phyloP scores from a whole-genome alignment of 2,329 filamentous ascomycete genomes.

The Colletotrichum lentis region DNA sequence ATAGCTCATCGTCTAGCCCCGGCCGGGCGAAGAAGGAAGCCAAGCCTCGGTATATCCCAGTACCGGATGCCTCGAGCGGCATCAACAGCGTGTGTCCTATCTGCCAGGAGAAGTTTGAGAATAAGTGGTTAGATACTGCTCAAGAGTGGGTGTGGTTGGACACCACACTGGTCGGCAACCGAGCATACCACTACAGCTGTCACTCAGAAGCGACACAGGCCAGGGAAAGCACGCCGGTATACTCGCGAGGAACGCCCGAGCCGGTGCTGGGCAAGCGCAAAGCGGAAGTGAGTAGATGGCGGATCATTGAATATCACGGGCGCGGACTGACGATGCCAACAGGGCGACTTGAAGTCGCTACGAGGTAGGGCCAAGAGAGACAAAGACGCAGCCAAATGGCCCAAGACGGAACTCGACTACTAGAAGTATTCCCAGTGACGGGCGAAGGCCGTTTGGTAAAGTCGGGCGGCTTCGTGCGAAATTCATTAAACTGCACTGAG shows the following conservation, averaged over 20 bases:
- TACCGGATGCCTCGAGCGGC: slow-evolving; percentile 79
- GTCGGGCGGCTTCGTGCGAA: background rate
- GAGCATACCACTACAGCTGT: slow-evolving; percentile 90
- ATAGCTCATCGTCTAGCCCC: slow-evolving; percentile 32
- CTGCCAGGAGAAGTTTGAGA: slow-evolving; percentile 94
- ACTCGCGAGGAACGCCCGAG: slow-evolving; percentile 65
- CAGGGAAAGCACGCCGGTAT: slow-evolving; percentile 55
- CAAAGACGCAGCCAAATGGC: slow-evolving; percentile 36
- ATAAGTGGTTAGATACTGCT: slow-evolving; percentile 88
- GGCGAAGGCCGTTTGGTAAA: background rate
- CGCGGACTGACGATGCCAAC: slow-evolving; percentile 42
- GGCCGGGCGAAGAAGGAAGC: slow-evolving; percentile 49
- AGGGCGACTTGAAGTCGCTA: slow-evolving; percentile 46
- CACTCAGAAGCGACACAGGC: slow-evolving; percentile 82
- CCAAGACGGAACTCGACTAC: slow-evolving; percentile 30
- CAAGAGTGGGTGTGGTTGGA: slow-evolving; percentile 99
- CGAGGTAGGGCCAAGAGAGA: slow-evolving; percentile 46
- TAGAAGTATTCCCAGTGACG: background rate
- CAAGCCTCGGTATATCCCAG: slow-evolving; percentile 75
- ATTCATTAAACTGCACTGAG: background rate
- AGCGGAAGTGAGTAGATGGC: slow-evolving; percentile 64
- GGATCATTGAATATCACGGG: background rate
- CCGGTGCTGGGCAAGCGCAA: slow-evolving; percentile 77
- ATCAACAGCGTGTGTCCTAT: slow-evolving; percentile 87
- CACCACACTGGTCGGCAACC: slow-evolving; percentile 77